Base-by-base conservation (phyloP, 164 flowering plant genomes). In the Nymphaea thermarum region DNA sequence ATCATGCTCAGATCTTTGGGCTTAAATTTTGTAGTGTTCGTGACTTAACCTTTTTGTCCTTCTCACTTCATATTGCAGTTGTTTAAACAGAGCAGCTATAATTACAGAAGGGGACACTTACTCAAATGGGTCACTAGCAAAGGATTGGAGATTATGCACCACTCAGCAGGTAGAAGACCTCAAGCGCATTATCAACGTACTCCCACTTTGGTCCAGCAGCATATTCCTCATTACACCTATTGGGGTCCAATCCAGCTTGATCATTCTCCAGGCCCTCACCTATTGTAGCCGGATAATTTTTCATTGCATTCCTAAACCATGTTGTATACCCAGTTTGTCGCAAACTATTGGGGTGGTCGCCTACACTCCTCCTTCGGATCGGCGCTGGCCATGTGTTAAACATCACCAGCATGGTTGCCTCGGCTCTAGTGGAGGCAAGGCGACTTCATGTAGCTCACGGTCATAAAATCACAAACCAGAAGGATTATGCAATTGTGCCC, bases 221-320 rank as follows among this genome's bases (percentile, higher is more conserved):
- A 74, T 82, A 67, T 68, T 76, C 17, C 64, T 82, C 57, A 42
- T 61, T 17, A 62, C 71, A 17, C 64, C 65, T 2, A 63, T 77
- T 1, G 47, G 68, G 14, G 65, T 6, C 64, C 84, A 83, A 63
- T 59, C 25, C 64, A 36, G 86, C 2, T 79, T 87, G 51, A 62
- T 64, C 4, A 63, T 75, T 0, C 75, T 84, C 43, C 91, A 81
- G 70, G 88, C 85, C 3, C 60, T 5, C 2, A 63, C 81, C 66
- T 1, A n/a, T 87, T 0, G 11, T 80, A 72, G 2, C 3, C 82
- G 3, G 80, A 85, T 84, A 43, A 86, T n/a, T 70, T 67, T 16
- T 67, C 86, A n/a, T 89, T 86, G 59, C 85, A 86, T 15, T 81
- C 80, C 4, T 47, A 77, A 3, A 12, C 85, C 42, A 51, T 83